Evolutionary conservation across 2,329 filamentous ascomycete species (phyloP), one percentile per base, ranked within the genome.

Genomic region (Exophiala oligosperma): DNA sequence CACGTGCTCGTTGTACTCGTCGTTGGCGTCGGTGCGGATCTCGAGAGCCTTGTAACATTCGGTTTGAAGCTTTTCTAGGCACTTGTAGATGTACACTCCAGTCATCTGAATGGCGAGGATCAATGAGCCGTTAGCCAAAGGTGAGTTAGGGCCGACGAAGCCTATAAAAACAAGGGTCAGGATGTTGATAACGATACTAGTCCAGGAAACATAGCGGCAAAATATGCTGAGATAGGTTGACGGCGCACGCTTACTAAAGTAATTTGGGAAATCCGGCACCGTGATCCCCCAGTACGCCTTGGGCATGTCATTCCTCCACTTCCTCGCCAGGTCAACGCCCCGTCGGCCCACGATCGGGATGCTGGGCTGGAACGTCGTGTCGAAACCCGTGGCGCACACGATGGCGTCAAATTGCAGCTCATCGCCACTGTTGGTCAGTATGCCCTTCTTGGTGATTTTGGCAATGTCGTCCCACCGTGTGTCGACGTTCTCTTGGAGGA

Each of bases 261-360:
- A 17, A 17, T 17, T 17, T 17, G 17, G 17, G 17, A 17, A 17
- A 17, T 61, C 62, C 21, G 67, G 61, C 1, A 66, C 64, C n/a
- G 52, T 63, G 17, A 66, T 50, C 6, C 65, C 64, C 8, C 66
- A 50, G 50, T 66, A 64, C 7, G 41, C 48, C 26, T 55, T 38
- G 26, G 59, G 56, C 37, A 63, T 66, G 17, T 70, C 65, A 3
- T 5, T 41, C 7, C 68, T 66, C 77, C 77, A 80, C n/a, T 73
- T 67, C 51, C 77, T 74, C 28, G 75, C 71, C 7, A 81, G 70
- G 48, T 74, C 72, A 24, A 68, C 53, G 2, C 72, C 73, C 2
- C 65, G 61, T 9, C 67, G 68, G 1, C 70, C 71, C 35, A 72
- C 65, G 6, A 79, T 66, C 5, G 71, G 74, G 64, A 79, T 81